These are phyloP conservation scores for Nymphaea colorata DNA, from an alignment of 164 flowering plant species.

Conservation along the genomic window DNA sequence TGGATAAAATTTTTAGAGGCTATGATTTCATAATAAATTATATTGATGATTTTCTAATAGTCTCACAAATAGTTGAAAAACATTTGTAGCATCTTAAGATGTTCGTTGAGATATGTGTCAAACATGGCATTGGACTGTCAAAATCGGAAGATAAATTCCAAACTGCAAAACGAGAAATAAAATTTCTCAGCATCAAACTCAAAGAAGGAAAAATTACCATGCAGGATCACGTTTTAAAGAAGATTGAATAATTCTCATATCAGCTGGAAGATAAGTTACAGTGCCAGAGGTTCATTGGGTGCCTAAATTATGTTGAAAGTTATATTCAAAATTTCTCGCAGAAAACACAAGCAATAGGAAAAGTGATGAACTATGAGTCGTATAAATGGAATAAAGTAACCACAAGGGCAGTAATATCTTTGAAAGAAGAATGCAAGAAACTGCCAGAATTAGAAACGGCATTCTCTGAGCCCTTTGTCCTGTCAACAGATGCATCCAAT, in stretches of 20 bases:
- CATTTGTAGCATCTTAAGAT: neutral
- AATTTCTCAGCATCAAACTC: neutral
- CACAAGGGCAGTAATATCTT: neutral
- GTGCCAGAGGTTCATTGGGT: neutral
- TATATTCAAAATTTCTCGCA: neutral
- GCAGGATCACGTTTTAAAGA: neutral
- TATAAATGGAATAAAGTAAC: neutral
- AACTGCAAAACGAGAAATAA: neutral
- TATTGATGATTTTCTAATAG: neutral
- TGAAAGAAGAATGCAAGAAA: neutral
- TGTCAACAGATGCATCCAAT: neutral
- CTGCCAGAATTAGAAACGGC: neutral
- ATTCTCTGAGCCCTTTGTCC: neutral
- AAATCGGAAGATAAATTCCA: conserved; percentile 2
- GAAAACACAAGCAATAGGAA: neutral
- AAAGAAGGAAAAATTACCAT: neutral
- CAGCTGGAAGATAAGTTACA: neutral
- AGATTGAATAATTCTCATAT: neutral
- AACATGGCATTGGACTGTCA: neutral
- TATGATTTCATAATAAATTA: neutral
- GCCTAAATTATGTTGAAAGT: neutral
- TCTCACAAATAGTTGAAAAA: neutral
- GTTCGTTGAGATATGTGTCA: neutral
- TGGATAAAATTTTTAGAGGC: neutral
- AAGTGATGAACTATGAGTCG: neutral